Evolutionary conservation across 202 grass and related monocot genomes (phyloP).

Genomic region (Eragrostis tef): DNA sequence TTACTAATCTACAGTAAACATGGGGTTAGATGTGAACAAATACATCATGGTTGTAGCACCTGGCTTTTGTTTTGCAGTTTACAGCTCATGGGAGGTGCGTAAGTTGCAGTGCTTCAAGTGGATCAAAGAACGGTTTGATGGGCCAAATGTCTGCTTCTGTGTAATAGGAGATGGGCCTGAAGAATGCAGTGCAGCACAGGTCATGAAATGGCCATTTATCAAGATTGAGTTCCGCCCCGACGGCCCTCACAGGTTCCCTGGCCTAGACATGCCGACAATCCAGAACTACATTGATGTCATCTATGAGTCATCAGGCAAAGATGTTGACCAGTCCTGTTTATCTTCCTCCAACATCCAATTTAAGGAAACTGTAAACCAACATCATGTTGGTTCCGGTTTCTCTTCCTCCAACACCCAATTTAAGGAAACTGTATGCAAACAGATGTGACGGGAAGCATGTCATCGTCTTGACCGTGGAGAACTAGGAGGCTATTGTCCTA

Average conservation of each 20-base stretch:
- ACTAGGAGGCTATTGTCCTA: conserved; percentile 39
- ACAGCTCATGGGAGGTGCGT: conserved; percentile 97
- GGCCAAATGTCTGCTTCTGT: conserved; percentile 74
- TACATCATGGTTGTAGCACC: conserved; percentile 1
- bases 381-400: not conserved
- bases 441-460: conserved; percentile 39
- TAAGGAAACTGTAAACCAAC: conserved; percentile 37
- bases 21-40: not conserved
- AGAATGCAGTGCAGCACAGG: conserved; percentile 74
- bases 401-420: conserved; percentile 6
- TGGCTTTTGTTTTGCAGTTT: conserved; percentile 59
- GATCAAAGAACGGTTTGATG: conserved; percentile 80
- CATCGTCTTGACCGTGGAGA: conserved; percentile 24
- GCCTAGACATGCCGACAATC: conserved; percentile 63
- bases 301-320: conserved; percentile 59
- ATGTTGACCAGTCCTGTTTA: conserved; percentile 39
- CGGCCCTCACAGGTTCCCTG: conserved; percentile 74
- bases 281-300: conserved; percentile 63
- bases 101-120: conserved; percentile 95
- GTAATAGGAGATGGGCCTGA: conserved; percentile 83
- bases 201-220: conserved; percentile 89
- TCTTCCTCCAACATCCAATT: conserved; percentile 5
- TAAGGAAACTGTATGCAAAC: conserved; percentile 35
- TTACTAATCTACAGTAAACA: not conserved
- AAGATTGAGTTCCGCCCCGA: conserved; percentile 79